Conservation (phyloP, 176 grass and related monocot species). For the Oryza longistaminata region DNA sequence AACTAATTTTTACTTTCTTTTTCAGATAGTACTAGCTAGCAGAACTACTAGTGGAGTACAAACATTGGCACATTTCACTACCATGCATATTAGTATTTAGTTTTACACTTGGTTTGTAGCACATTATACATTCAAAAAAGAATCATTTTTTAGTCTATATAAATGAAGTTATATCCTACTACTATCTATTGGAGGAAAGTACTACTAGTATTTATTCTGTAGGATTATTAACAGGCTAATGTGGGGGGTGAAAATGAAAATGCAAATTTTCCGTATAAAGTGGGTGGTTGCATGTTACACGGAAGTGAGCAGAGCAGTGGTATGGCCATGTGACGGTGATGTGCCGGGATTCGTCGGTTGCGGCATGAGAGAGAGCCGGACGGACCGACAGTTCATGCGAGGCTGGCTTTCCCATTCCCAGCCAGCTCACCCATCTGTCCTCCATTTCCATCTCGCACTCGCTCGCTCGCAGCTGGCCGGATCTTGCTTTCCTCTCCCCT, state of each 20-base stretch:
- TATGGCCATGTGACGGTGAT: slow-evolving; percentile 15
- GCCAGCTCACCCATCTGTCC: neutral
- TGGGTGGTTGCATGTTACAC: neutral
- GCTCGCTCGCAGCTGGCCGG: neutral
- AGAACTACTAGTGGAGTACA: neutral
- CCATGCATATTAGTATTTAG: too few species aligned
- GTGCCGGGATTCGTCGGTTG: slow-evolving; percentile 34
- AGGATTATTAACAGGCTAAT: neutral
- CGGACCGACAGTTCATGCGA: slow-evolving; percentile 41
- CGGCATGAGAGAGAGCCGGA: neutral
- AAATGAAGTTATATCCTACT: neutral
- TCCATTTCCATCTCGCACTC: neutral
- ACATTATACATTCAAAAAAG: too few species aligned
- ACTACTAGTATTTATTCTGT: neutral
- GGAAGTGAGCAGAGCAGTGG: neutral
- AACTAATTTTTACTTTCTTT: neutral
- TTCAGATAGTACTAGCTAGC: too few species aligned
- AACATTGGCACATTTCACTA: too few species aligned
- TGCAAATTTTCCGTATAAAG: neutral
- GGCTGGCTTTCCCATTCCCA: neutral
- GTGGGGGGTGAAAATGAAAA: neutral
- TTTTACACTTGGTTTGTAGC: neutral
- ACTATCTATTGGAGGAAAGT: neutral
- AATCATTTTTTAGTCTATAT: neutral
- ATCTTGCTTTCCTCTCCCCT: neutral